These are phyloP conservation scores for Ceratocystis cubensis DNA, from an alignment of 2,329 filamentous ascomycete genomes.

Conservation along the genomic window DNA sequence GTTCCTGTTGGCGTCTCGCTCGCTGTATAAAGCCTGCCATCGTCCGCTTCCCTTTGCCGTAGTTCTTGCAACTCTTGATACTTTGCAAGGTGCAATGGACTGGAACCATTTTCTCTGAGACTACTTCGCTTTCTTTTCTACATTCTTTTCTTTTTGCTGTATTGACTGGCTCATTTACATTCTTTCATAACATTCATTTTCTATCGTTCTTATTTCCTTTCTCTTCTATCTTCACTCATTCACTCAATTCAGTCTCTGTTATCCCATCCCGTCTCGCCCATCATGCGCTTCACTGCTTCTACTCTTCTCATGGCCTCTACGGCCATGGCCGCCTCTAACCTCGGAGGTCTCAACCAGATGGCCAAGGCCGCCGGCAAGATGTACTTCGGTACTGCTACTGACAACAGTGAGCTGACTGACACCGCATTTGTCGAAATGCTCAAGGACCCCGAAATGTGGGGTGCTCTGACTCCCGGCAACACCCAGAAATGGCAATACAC, in stretches of 20 bases:
- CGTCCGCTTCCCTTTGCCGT: neutral
- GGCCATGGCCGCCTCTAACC: conserved; percentile 24
- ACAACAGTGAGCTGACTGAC: conserved; percentile 36
- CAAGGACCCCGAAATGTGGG: conserved; percentile 43
- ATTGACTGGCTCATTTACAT: conserved; percentile 16
- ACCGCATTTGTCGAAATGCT: conserved; percentile 39
- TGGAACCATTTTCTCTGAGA: conserved; percentile 18
- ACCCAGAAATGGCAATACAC: conserved; percentile 48
- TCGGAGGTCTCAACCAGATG: conserved; percentile 35
- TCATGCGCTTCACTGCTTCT: conserved; percentile 24
- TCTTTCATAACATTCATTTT: conserved; percentile 16
- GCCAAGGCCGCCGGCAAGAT: conserved; percentile 41
- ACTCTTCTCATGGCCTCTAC: conserved; percentile 25
- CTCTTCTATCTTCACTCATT: conserved; percentile 11
- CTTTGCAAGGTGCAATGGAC: conserved; percentile 14
- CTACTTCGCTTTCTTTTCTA: neutral
- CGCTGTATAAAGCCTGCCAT: neutral
- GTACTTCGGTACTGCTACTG: conserved; percentile 53
- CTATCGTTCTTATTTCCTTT: neutral
- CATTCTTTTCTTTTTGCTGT: conserved; percentile 14
- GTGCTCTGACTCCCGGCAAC: conserved; percentile 49
- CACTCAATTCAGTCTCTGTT: neutral
- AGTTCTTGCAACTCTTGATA: neutral
- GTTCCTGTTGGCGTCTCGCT: neutral
- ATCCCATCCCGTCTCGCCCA: conserved; percentile 8